phyloP scores from a whole-genome alignment of 257 asterid genomes.

The Solanum etuberosum region DNA sequence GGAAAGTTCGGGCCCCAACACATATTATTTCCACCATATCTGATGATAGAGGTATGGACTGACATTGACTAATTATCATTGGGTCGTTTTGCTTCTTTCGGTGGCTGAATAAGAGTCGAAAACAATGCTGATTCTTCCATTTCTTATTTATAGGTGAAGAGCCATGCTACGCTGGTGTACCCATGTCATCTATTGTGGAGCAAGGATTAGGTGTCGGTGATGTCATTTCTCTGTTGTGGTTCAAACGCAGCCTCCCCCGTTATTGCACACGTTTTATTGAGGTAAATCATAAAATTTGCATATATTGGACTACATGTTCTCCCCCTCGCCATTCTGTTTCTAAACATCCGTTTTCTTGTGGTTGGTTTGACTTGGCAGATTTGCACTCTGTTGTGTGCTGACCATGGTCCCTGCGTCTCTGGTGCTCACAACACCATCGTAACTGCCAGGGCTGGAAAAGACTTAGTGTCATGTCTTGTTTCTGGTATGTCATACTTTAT shows the following conservation, averaged over 20 bases:
- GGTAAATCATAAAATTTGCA: constrained; percentile 22
- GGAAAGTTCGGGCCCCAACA: constrained; percentile 98
- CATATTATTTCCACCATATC: constrained; percentile 96
- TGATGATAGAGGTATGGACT: constrained; percentile 78
- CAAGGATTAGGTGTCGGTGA: constrained; percentile 99
- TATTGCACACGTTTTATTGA: constrained; percentile 95
- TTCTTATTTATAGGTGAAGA: constrained; percentile 68
- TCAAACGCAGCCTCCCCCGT: constrained; percentile 97
- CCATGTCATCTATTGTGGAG: constrained; percentile 95
- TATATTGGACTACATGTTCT: not conserved
- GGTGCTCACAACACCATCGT: constrained; percentile 99
- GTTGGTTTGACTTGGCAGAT: constrained; percentile 40
- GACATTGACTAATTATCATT: not conserved
- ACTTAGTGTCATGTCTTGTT: constrained; percentile 92
- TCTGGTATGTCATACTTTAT: constrained; percentile 43
- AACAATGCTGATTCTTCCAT: not conserved
- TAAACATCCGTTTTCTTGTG: not conserved
- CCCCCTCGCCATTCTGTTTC: not conserved
- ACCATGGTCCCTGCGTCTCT: constrained; percentile 99
- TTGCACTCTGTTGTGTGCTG: constrained; percentile 95
- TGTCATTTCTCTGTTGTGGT: constrained; percentile 94
- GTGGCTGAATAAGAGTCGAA: not conserved
- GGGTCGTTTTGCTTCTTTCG: not conserved
- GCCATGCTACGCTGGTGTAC: constrained; percentile 89
- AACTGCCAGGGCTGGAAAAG: constrained; percentile 98